These are phyloP conservation scores for Dendrostoma leiphaemia DNA, from an alignment of 2,329 filamentous ascomycete genomes.

Conservation along the genomic window DNA sequence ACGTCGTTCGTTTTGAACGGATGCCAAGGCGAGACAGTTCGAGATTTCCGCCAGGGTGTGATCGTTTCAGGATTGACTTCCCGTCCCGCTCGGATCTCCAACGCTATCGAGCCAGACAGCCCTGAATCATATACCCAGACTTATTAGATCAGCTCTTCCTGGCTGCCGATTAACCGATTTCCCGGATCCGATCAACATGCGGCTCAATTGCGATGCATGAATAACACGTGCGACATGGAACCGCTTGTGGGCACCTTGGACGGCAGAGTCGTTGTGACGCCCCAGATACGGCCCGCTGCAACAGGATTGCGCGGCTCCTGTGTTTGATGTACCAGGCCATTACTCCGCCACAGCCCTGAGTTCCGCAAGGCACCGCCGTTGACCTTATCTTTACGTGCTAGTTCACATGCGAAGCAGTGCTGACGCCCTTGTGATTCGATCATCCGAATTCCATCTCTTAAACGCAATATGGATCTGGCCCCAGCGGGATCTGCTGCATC, in stretches of 20 bases:
- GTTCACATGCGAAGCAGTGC: not conserved
- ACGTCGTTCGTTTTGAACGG: conserved; percentile 25
- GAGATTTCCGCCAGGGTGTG: conserved; percentile 3
- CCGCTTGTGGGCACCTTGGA: not conserved
- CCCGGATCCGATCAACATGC: not conserved
- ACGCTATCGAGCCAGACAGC: too few species aligned
- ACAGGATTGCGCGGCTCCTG: not conserved
- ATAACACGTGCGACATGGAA: not conserved
- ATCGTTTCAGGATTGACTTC: conserved; percentile 16
- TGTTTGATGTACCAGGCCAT: conserved; percentile 2
- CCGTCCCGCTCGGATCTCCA: conserved; percentile 2
- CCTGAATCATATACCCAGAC: too few species aligned
- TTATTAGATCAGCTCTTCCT: not conserved
- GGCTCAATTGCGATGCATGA: not conserved
- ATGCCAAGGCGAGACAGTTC: conserved; percentile 4
- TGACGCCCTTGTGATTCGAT: not conserved
- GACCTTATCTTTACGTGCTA: not conserved
- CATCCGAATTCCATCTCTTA: conserved; percentile 3
- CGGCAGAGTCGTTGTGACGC: not conserved
- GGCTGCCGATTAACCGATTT: not conserved
- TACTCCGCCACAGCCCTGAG: not conserved
- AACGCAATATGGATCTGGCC: not conserved
- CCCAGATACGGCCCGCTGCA: not conserved
- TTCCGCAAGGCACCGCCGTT: not conserved
- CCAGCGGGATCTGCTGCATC: not conserved